Evolutionary conservation across 2,329 filamentous ascomycete genomes (phyloP).

Genomic region (Pseudocercospora pini-densiflorae): DNA sequence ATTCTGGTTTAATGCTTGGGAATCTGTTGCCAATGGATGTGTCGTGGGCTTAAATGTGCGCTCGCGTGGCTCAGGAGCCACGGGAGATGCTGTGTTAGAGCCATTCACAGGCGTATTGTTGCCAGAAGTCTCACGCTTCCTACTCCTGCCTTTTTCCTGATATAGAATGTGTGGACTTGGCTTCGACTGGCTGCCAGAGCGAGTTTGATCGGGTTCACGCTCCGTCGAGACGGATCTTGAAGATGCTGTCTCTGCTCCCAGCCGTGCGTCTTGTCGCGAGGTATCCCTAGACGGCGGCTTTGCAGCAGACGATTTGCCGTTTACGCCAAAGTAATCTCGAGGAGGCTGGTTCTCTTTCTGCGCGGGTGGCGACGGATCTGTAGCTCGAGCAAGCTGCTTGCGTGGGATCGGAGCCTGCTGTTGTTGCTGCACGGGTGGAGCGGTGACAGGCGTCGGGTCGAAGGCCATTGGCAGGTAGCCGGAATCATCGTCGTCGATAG

Average conservation of each 20-base stretch:
- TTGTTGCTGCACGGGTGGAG: conserved; percentile 24
- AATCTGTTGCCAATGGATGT: conserved; percentile 34
- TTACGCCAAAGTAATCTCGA: conserved; percentile 50
- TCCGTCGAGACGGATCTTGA: conserved; percentile 54
- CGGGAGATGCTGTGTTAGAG: conserved; percentile 36
- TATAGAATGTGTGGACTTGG: conserved; percentile 86
- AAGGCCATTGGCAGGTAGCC: conserved; percentile 57
- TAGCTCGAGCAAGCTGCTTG: conserved; percentile 31
- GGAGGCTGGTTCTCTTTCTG: conserved; percentile 38
- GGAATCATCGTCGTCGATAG: conserved; percentile 61
- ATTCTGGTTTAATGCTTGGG: conserved; percentile 33
- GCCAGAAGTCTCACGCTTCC: conserved; percentile 42
- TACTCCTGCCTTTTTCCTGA: conserved; percentile 77
- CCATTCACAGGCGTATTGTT: conserved; percentile 33
- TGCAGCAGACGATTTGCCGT: conserved; percentile 35
- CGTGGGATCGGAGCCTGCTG: conserved; percentile 30
- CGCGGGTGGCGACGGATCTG: conserved; percentile 33
- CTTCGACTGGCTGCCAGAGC: conserved; percentile 45
- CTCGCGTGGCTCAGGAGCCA: conserved; percentile 17
- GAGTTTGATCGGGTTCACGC: conserved; percentile 39
- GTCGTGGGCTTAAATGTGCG: conserved; percentile 31
- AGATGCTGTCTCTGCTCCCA: conserved; percentile 36
- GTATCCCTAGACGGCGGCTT: conserved; percentile 46
- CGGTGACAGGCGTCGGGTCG: conserved; percentile 50
- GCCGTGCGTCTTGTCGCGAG: conserved; percentile 46